phyloP scores from a whole-genome alignment of 192 early-diverging fungal species.

The Coemansia sp. region DNA sequence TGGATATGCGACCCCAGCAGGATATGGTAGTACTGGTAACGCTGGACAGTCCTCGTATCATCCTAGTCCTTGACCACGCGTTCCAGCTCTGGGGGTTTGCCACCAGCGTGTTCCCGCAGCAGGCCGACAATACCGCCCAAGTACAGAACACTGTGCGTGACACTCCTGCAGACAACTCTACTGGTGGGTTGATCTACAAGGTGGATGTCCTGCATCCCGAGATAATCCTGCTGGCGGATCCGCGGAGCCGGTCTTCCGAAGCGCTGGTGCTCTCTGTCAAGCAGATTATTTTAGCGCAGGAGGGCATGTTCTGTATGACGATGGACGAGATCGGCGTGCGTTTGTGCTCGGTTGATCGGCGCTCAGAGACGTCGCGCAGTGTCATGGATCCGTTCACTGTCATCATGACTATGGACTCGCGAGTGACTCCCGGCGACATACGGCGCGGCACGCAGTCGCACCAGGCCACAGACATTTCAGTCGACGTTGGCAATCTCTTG shows the following conservation, averaged over 20 bases:
- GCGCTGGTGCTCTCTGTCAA: constrained; percentile 86
- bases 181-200: constrained; percentile 66
- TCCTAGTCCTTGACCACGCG: constrained; percentile 86
- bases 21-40: constrained; percentile 67
- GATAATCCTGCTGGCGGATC: constrained; percentile 82
- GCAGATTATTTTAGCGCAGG: constrained; percentile 77
- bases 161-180: constrained; percentile 1
- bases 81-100: constrained; percentile 80
- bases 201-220: constrained; percentile 80
- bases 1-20: constrained; percentile 52
- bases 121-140: constrained; percentile 2
- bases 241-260: constrained; percentile 69
- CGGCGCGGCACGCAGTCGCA: constrained; percentile 31
- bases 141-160: constrained; percentile 11
- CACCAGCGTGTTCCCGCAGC: constrained; percentile 60
- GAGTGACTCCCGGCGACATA: constrained; percentile 59
- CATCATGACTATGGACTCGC: constrained; percentile 75
- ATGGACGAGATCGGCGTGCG: constrained; percentile 87
- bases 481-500: constrained; percentile 79
- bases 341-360: constrained; percentile 85
- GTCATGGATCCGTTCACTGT: constrained; percentile 93
- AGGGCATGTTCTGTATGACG: constrained; percentile 72
- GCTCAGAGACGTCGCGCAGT: constrained; percentile 73
- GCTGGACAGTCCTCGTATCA: constrained; percentile 78
- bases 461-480: constrained; percentile 62